Base-by-base conservation (phyloP, 345 rosid species). In the Psidium guajava region DNA sequence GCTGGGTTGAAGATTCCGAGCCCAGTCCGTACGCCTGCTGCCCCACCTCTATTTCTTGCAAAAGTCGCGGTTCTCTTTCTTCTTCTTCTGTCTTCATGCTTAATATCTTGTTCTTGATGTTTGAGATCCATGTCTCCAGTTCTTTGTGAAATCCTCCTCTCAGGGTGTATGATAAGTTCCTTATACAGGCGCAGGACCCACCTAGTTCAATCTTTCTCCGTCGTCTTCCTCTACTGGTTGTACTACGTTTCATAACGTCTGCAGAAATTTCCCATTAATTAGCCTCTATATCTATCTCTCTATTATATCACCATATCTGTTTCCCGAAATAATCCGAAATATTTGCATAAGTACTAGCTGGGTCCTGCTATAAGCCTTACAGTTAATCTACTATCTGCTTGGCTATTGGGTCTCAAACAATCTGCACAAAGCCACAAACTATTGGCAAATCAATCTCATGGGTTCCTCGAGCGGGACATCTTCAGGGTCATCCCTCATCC, bases 121-220 rank as follows among this genome's bases (percentile, higher is more conserved):
- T 90, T 90, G 98, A 97, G 95, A 93, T 95, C 94, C 96, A 97
- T 97, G 99, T 96, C 95, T 97, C 95, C 96, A 84, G 89, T 94
- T 90, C 93, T 96, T 91, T 89, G 95, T 97, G 99, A 97, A 86
- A 91, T 94, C 77, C 88, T 95, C 61, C 92, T 92, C 87, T 92
- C 94, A 64, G 98, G 93, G 91, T 96, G 87, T 91, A 97, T 97
- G 98, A 90, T 92, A 85, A 92, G 95, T 91, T 97, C 98, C 83
- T 89, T 94, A 73, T 91, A 91, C 93, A 89, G 93, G 85, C 97
- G 98, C 94, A 92, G 96, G 93, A 96, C 98, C 89, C 98, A 95
- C 88, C 93, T 97, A 49, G 99, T 97, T 95, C 99, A 97, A 90
- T 97, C 99, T 47, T 96, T 97, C 95, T 97, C 99, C 83, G 99